Evolutionary conservation across 345 rosid species (phyloP).

Genomic region (Lenwebbia sp.): DNA sequence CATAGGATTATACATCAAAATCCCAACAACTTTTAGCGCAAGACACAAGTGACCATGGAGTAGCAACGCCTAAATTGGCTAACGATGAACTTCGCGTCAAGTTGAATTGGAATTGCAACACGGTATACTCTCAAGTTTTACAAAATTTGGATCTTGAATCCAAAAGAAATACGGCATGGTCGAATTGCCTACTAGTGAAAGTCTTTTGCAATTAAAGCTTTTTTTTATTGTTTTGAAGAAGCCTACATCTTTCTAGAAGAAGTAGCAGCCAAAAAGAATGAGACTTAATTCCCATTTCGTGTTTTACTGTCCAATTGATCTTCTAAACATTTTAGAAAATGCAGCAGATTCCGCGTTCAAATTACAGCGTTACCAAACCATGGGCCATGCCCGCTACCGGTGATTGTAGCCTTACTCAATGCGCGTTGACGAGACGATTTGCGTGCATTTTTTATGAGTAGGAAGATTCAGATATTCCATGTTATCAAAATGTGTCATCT

Average conservation of each 20-base stretch:
- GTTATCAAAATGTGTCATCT: neutral
- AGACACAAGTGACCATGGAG: neutral
- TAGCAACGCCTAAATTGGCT: neutral
- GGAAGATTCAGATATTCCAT: neutral
- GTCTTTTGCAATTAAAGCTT: neutral
- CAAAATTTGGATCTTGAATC: neutral
- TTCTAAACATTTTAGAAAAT: neutral
- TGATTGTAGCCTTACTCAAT: neutral
- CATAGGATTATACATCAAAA: no score
- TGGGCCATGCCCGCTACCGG: neutral
- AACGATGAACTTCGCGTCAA: neutral
- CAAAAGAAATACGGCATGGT: neutral
- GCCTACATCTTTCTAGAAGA: neutral
- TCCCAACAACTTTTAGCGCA: neutral
- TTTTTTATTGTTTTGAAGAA: no score
- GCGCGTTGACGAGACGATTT: neutral
- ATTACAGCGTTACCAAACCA: neutral
- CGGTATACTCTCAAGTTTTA: neutral
- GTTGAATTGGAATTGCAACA: neutral
- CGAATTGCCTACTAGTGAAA: neutral
- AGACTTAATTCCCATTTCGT: neutral
- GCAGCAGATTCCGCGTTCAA: neutral
- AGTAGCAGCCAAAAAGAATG: neutral
- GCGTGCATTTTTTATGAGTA: neutral
- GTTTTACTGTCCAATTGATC: neutral